Conservation (phyloP, 805 yeast species). For the Metschnikowia drakensbergensis region DNA sequence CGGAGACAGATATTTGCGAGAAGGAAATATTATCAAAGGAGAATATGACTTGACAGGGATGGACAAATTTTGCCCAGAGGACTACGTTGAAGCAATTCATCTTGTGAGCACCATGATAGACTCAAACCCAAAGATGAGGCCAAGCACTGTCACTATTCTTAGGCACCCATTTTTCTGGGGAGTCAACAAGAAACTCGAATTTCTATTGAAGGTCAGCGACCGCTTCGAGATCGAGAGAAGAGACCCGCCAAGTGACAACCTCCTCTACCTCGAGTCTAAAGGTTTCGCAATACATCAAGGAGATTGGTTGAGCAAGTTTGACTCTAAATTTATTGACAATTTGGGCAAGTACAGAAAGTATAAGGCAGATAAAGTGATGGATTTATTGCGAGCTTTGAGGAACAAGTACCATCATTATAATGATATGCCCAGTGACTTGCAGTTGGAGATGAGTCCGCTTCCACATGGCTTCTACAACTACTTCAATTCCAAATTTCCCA, state of each 20-base stretch:
- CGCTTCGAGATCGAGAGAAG: conserved; percentile 81
- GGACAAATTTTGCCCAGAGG: conserved; percentile 36
- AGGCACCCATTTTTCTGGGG: conserved; percentile 91
- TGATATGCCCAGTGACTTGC: conserved; percentile 72
- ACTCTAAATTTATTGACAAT: conserved; percentile 69
- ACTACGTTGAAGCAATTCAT: conserved; percentile 63
- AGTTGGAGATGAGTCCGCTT: conserved; percentile 64
- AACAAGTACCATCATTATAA: conserved; percentile 94
- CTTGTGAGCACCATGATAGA: conserved; percentile 70
- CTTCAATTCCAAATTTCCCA: conserved; percentile 74
- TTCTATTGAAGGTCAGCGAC: conserved; percentile 83
- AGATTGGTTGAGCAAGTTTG: conserved; percentile 79
- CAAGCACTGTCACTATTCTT: conserved; percentile 63
- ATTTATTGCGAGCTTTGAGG: conserved; percentile 80
- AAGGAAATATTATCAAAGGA: conserved; percentile 79
- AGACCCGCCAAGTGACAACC: conserved; percentile 67
- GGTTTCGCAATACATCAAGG: conserved; percentile 35
- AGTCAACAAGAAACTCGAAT: conserved; percentile 68
- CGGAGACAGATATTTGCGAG: conserved; percentile 87
- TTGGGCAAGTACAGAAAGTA: conserved; percentile 90
- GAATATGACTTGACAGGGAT: conserved; percentile 50
- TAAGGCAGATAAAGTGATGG: conserved; percentile 73
- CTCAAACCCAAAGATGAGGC: conserved; percentile 63
- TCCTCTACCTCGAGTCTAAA: conserved; percentile 54
- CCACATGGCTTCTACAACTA: conserved; percentile 83